Evolutionary conservation across 371 early-diverging fungal species (phyloP), one percentile per base, ranked within the genome.

Genomic region (Apophysomyces trapeziformis): DNA sequence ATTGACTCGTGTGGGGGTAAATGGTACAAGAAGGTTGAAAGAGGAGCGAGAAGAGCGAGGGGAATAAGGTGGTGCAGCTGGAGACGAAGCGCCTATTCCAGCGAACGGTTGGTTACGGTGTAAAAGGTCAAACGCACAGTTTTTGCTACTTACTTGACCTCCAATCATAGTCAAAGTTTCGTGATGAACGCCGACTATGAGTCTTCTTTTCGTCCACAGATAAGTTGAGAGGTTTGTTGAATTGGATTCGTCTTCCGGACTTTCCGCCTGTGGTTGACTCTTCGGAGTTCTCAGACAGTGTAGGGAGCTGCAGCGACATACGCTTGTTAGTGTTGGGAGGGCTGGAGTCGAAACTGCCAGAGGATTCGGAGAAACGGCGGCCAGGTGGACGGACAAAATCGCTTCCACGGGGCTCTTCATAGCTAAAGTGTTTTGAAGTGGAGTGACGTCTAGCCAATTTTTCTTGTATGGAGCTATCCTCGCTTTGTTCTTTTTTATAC

Each of bases 1-100:
- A 50, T 79, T 79, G 38, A 83, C 83, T 57, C 77, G 76, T n/a
- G 80, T 83, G 7, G 83, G 83, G 32, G 83, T 83, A 43, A 83
- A 83, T 26, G 83, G 83, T 5, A 83, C 85, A 13, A 73, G 37
- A 38, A 78, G 60, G 38, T 70, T 76, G 60, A 84, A 77, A 8
- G 71, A 71, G 38, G 61, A 54, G 36, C 72, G 68, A 45, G 68
- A 61, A 11, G 70, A 62, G 16, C 72, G 66, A 60, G 67, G 67
- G 16, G 67, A 64, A 45, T 64, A 64, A 6, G 69, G 65, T 21
- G 54, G 54, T 18, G 57, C n/a, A 13, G 57, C 64, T 2, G 63
- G 54, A 13, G 63, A 64, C 6, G 63, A 21, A 9, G 61, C 50
- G 56, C 54, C 67, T 64, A 58, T 26, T 63, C 14, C 54, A 26